Percentiles rank a stretch among this genome's conserved stretches.
phyloP scores from a whole-genome alignment of 192 early-diverging fungal genomes.

The Umbelopsis sp. region DNA sequence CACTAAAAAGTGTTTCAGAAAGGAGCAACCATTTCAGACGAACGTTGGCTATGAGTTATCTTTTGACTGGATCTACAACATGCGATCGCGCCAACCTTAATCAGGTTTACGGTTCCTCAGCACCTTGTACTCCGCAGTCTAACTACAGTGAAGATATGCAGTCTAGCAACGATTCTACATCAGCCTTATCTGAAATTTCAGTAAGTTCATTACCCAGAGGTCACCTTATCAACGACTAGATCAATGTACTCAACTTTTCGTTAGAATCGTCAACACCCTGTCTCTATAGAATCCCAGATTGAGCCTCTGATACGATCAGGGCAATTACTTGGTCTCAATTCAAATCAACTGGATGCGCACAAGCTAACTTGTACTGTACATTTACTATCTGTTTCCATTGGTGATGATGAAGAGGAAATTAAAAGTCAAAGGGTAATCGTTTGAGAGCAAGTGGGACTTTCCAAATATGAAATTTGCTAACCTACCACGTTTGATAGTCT shows the following conservation, averaged over 20 bases:
- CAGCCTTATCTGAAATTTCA: background rate
- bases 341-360: background rate
- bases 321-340: background rate
- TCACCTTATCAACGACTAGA: background rate
- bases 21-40: background rate
- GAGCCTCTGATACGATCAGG: background rate
- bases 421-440: background rate
- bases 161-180: background rate
- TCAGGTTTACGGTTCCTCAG: background rate
- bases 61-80: background rate
- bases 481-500: background rate
- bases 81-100: background rate
- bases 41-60: background rate
- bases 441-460: background rate
- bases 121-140: slow-evolving; percentile 5
- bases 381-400: background rate
- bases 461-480: background rate
- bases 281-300: background rate
- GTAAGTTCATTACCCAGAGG: background rate
- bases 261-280: background rate
- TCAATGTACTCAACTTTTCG: background rate
- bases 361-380: slow-evolving; percentile 2
- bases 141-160: background rate
- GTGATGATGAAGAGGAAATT: background rate
- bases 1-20: slow-evolving; percentile 14